Conservation (phyloP, 768 basidiomycete genomes). For the Mycena sanguinolenta region DNA sequence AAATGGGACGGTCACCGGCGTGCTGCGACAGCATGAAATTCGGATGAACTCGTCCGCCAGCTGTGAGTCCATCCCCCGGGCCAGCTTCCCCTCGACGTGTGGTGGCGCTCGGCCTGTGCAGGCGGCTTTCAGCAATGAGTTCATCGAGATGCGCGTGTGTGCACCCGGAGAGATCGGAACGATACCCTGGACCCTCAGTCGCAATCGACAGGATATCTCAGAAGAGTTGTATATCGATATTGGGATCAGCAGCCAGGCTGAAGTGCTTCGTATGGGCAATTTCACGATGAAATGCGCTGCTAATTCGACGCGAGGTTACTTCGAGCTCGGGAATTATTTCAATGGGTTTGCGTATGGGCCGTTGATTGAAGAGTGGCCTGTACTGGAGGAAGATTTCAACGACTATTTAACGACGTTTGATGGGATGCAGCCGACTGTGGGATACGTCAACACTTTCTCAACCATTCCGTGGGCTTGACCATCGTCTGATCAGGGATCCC, state of each 20-base stretch:
- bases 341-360: conserved; percentile 16
- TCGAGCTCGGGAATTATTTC: conserved; percentile 16
- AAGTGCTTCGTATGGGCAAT: neutral
- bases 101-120: neutral
- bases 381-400: neutral
- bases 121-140: conserved; percentile 10
- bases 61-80: neutral
- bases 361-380: conserved; percentile 14
- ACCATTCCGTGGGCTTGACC: neutral
- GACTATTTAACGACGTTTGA: neutral
- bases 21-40: conserved; percentile 14
- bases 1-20: conserved; percentile 9
- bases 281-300: conserved; percentile 9
- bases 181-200: neutral
- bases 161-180: neutral
- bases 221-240: conserved; percentile 11
- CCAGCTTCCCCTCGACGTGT: neutral
- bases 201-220: conserved; percentile 10
- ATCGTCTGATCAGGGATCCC: conserved; percentile 1
- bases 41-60: conserved; percentile 10
- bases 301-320: neutral
- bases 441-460: neutral
- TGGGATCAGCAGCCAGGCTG: neutral
- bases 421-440: conserved; percentile 1
- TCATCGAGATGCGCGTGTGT: neutral